phyloP scores from a whole-genome alignment of 176 grass and related monocot species.

The Oryza glumipatula region DNA sequence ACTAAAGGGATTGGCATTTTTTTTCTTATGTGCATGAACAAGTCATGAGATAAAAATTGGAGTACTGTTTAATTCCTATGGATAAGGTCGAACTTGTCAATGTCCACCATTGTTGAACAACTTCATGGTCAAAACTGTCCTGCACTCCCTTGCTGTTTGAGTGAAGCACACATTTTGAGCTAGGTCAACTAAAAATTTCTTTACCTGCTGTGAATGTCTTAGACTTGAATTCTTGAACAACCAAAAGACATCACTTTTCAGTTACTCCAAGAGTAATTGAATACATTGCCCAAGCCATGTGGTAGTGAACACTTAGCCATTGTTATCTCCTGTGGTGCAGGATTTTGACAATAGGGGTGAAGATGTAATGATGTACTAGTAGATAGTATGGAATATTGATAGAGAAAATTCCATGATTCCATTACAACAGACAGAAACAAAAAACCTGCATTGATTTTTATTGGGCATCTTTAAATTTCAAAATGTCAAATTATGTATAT shows the following conservation, averaged over 20 bases:
- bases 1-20: background rate
- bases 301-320: background rate
- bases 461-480: too few relatives aligned
- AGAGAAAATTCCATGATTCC: background rate
- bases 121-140: background rate
- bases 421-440: background rate
- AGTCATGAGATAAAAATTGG: background rate
- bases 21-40: background rate
- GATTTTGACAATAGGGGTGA: background rate
- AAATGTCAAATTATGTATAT: too few relatives aligned
- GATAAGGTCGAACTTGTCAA: background rate
- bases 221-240: constrained; percentile 31
- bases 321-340: background rate
- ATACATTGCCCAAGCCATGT: constrained; percentile 25
- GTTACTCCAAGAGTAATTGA: constrained; percentile 5
- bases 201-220: constrained; percentile 25
- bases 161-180: constrained; percentile 27
- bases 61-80: background rate
- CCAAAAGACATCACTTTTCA: constrained; percentile 32
- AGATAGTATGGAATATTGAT: background rate
- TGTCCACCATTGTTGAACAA: background rate
- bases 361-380: background rate
- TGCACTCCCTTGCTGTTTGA: background rate
- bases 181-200: constrained; percentile 24
- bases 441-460: too few relatives aligned